Percentiles rank a stretch among this genome's conserved stretches.
These are phyloP conservation scores for Anastatica hierochuntica DNA, from an alignment of 345 rosid species.

Conservation along the genomic window DNA sequence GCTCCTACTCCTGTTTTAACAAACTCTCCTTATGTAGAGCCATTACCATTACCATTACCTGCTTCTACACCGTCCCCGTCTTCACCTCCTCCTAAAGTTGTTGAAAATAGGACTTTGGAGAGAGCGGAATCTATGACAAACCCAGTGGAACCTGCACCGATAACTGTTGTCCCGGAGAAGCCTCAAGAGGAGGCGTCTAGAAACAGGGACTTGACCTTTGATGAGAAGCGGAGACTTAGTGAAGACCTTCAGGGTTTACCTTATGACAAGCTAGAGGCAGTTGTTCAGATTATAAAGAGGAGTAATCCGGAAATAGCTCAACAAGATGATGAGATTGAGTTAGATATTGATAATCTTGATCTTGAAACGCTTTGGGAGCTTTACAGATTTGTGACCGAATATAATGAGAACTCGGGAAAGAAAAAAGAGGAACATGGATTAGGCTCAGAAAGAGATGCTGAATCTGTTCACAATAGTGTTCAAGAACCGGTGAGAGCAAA, in stretches of 20 bases:
- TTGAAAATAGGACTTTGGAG: constrained; percentile 28
- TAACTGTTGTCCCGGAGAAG: constrained; percentile 28
- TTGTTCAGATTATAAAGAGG: constrained; percentile 79
- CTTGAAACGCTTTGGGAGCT: constrained; percentile 88
- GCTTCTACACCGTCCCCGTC: constrained; percentile 17
- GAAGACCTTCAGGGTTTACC: constrained; percentile 63
- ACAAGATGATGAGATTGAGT: constrained; percentile 84
- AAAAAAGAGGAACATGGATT: constrained; percentile 31
- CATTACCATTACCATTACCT: constrained; percentile 13
- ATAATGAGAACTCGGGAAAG: constrained; percentile 38
- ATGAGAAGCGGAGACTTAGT: constrained; percentile 77
- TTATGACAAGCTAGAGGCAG: constrained; percentile 55
- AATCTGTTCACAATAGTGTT: constrained; percentile 27
- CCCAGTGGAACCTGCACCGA: constrained; percentile 27
- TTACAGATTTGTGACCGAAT: constrained; percentile 41
- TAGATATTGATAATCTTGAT: constrained; percentile 81
- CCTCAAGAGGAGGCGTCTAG: constrained; percentile 28
- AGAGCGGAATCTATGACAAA: constrained; percentile 37
- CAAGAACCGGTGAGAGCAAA: constrained; percentile 38
- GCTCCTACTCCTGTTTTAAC: constrained; percentile 17
- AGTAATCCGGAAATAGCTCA: constrained; percentile 57
- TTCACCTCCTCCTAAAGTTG: constrained; percentile 13
- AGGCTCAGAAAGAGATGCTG: constrained; percentile 27
- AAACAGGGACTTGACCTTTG: constrained; percentile 60
- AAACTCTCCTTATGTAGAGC: constrained; percentile 8